Conservation (phyloP, 2,329 filamentous ascomycete species). For the Westerdykella aurantiaca region DNA sequence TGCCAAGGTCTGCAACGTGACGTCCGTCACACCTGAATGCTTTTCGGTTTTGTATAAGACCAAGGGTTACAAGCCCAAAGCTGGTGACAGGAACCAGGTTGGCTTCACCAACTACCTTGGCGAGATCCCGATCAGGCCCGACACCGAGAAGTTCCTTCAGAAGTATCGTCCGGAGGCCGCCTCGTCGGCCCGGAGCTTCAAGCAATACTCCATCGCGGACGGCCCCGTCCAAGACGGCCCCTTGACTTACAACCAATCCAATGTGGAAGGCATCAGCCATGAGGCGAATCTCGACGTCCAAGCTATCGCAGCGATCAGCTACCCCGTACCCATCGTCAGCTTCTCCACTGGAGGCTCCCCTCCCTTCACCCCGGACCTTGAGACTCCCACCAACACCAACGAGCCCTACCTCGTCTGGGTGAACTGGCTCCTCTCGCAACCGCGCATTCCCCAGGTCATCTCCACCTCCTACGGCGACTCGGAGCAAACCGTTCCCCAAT, state of each 20-base stretch:
- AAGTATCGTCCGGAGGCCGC: conserved; percentile 49
- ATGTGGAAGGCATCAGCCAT: conserved; percentile 30
- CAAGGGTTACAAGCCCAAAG: conserved; percentile 47
- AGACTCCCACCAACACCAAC: conserved; percentile 50
- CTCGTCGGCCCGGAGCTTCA: conserved; percentile 50
- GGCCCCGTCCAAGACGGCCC: conserved; percentile 46
- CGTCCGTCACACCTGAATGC: conserved; percentile 49
- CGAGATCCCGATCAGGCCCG: conserved; percentile 48
- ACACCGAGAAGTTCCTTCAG: conserved; percentile 53
- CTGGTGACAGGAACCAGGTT: conserved; percentile 41
- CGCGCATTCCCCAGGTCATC: conserved; percentile 57
- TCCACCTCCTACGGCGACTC: conserved; percentile 62
- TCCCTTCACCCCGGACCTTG: conserved; percentile 47
- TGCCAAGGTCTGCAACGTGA: conserved; percentile 46
- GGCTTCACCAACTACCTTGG: conserved; percentile 51
- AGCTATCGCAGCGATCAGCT: conserved; percentile 52
- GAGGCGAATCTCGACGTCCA: conserved; percentile 63
- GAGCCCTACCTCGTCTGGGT: conserved; percentile 64
- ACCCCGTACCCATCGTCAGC: conserved; percentile 50
- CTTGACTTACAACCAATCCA: conserved; percentile 28
- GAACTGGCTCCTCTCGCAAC: conserved; percentile 51
- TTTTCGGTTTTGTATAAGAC: conserved; percentile 51
- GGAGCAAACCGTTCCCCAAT: conserved; percentile 57
- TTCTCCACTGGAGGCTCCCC: conserved; percentile 57
- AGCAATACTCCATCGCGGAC: conserved; percentile 51